These are phyloP conservation scores for Chrysoporthe puriensis DNA, from an alignment of 2,329 filamentous ascomycete genomes.

Conservation along the genomic window DNA sequence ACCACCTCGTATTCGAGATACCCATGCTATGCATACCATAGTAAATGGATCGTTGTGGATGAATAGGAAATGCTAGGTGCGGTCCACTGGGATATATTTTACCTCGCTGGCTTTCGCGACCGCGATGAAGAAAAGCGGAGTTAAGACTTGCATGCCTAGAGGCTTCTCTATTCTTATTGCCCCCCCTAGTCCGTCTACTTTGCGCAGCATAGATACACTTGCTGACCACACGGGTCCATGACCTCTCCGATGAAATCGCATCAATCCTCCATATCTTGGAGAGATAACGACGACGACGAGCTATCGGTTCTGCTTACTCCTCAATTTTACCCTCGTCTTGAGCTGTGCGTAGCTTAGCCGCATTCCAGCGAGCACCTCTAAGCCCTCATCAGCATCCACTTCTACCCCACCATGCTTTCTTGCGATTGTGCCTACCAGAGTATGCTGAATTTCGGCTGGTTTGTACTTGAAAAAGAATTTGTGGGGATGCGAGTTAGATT, in stretches of 20 bases:
- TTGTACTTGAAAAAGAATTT: not conserved
- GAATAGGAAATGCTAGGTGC: not conserved
- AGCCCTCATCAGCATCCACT: not conserved
- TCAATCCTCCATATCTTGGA: not conserved
- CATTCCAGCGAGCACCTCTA: no score
- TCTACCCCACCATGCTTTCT: not conserved
- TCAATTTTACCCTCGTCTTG: not conserved
- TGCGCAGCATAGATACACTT: not conserved
- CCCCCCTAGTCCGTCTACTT: not conserved
- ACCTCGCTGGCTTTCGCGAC: not conserved
- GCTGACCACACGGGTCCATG: not conserved
- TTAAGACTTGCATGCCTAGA: not conserved
- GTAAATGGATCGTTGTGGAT: conserved; percentile 1
- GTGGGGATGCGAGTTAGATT: not conserved
- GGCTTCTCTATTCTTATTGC: not conserved
- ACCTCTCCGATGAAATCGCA: not conserved
- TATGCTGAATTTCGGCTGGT: not conserved
- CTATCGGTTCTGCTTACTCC: not conserved
- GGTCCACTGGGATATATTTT: not conserved
- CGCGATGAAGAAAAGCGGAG: not conserved
- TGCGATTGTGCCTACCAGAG: not conserved
- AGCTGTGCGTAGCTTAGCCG: no score
- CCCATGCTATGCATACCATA: not conserved
- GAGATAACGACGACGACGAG: not conserved
- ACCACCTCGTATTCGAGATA: not conserved